Conservation (phyloP, 257 asterid species). For the Salvia rosmarinus region DNA sequence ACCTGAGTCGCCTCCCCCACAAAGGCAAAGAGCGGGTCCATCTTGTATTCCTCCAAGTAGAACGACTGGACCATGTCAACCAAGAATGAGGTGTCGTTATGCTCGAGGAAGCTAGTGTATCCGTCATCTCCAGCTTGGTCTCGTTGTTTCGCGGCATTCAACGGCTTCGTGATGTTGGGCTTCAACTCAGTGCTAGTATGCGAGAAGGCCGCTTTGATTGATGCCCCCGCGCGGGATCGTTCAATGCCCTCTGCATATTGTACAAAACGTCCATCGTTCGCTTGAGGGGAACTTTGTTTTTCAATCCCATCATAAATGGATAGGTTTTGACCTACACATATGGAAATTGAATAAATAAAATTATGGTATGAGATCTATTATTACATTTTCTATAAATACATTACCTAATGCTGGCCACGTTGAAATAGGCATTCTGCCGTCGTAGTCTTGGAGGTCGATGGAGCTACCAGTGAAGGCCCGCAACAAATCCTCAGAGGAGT, state of each 20-base stretch:
- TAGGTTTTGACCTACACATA: conserved; percentile 4
- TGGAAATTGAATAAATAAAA: no score
- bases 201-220: conserved; percentile 32
- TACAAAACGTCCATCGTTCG: not conserved
- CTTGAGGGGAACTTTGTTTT: accelerated
- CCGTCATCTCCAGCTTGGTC: conserved; percentile 17
- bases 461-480: conserved; percentile 37
- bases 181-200: not conserved
- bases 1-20: conserved; percentile 22
- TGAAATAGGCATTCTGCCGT: not conserved
- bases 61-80: conserved; percentile 31
- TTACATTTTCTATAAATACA: no score
- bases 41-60: accelerated
- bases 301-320: not conserved
- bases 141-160: conserved; percentile 44
- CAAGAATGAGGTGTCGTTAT: conserved; percentile 32
- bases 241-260: conserved; percentile 25
- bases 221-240: conserved; percentile 23
- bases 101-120: not conserved
- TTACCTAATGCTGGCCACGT: conserved; percentile 26
- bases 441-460: not conserved
- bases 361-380: no score
- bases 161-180: conserved; percentile 39
- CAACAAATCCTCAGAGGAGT: conserved; percentile 18
- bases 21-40: conserved; percentile 37